Base-by-base conservation (phyloP, 768 basidiomycete species). In the Mycena leptocephala region DNA sequence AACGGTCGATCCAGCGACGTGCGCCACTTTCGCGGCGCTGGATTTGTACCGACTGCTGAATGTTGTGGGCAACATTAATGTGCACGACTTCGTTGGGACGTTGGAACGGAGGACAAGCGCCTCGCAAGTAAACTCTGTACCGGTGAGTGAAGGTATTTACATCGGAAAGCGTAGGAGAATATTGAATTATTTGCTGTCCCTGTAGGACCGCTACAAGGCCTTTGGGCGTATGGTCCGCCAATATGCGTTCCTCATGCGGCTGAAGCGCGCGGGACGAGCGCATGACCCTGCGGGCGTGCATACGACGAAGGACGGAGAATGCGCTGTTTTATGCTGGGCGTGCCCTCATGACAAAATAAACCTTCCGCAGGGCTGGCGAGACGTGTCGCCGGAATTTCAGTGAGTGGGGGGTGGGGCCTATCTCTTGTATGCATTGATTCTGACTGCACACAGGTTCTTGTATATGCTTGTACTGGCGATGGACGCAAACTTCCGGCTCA, bases 401-500 rank as follows among this genome's bases (percentile, higher is more conserved):
- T 75, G 18, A 37, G 75, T 55, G n/a, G n/a, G n/a, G n/a, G n/a
- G n/a, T n/a, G n/a, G n/a, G n/a, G n/a, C n/a, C n/a, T n/a, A n/a
- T n/a, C n/a, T n/a, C n/a, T n/a, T n/a, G n/a, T n/a, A n/a, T n/a
- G n/a, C n/a, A n/a, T n/a, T n/a, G n/a, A n/a, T n/a, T n/a, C n/a
- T n/a, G n/a, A n/a, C n/a, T n/a, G n/a, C n/a, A n/a, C n/a, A n/a
- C 33, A 78, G 77, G 6, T 75, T 68, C 30, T 18, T 79, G 3
- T 78, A 70, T 32, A 63, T 56, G 33, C 70, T 71, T 4, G 2
- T 74, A 24, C 39, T 76, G 14, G 75, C 78, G 6, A 58, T 81
- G 8, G 79, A 82, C 32, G 67, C 77, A 9, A 81, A 79, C 53
- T 83, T 81, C 55, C 71, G 76, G 0, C 51, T 82, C 5, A 81